phyloP scores from a whole-genome alignment of 164 flowering plant species.

The Sedum album region DNA sequence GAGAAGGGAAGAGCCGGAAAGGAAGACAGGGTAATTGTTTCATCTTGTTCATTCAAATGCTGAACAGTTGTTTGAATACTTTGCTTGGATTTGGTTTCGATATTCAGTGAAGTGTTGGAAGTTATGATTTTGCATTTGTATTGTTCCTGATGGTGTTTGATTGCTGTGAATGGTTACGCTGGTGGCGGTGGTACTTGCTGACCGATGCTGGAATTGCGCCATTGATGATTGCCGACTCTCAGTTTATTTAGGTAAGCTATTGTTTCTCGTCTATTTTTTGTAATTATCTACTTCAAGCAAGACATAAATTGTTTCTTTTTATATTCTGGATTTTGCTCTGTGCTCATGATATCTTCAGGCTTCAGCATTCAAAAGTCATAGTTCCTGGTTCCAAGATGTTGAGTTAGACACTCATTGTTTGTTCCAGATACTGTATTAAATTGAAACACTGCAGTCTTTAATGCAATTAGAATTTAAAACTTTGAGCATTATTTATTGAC shows the following conservation, averaged over 20 bases:
- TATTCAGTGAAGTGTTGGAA: background rate
- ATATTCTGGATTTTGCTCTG: background rate
- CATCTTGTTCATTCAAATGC: background rate
- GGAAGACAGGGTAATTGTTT: conserved; percentile 82
- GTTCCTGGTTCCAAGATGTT: background rate
- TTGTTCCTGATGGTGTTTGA: background rate
- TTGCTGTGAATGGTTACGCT: background rate
- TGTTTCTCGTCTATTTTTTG: too few relatives aligned
- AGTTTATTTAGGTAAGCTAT: conserved; percentile 70
- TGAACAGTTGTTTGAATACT: background rate
- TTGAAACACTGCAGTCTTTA: background rate
- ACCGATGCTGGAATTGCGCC: background rate
- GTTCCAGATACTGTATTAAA: background rate
- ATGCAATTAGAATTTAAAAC: too few relatives aligned
- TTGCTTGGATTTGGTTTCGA: background rate
- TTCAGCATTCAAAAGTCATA: background rate
- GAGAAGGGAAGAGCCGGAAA: conserved; percentile 88
- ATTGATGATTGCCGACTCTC: conserved; percentile 16
- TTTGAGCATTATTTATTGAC: background rate
- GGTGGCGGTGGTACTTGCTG: background rate
- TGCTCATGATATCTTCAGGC: background rate
- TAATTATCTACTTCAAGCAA: background rate
- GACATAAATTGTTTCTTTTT: background rate
- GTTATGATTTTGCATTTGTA: background rate
- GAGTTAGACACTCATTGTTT: background rate